A percentile compares a stretch with the other conserved stretches of the same genome.
Evolutionary conservation across 2,329 filamentous ascomycete species (phyloP).

Genomic region (Aspergillus niger): DNA sequence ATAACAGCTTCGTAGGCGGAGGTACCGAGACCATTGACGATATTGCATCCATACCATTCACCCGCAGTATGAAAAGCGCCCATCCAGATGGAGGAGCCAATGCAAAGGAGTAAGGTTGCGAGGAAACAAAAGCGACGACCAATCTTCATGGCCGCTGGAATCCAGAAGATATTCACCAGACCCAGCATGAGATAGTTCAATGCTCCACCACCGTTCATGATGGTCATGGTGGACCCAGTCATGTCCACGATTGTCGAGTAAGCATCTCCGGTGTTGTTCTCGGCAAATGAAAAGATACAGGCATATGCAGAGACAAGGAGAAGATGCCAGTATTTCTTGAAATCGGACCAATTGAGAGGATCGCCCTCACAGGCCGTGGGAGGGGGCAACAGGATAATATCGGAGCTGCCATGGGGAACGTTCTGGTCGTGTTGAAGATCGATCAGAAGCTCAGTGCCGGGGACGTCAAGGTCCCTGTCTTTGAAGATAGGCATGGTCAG

Average conservation of each 20-base stretch:
- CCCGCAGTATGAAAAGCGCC: slow-evolving; percentile 27
- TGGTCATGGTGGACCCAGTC: slow-evolving; percentile 39
- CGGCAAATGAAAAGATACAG: slow-evolving; percentile 44
- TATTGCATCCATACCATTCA: slow-evolving; percentile 37
- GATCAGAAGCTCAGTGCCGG: slow-evolving; percentile 3
- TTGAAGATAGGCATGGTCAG: background rate
- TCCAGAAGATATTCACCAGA: slow-evolving; percentile 46
- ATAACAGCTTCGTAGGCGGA: slow-evolving; percentile 42
- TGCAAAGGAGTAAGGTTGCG: slow-evolving; percentile 35
- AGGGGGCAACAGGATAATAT: slow-evolving; percentile 32
- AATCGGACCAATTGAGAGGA: slow-evolving; percentile 32
- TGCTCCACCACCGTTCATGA: slow-evolving; percentile 46
- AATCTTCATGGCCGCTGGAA: slow-evolving; percentile 35
- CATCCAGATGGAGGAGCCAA: slow-evolving; percentile 34
- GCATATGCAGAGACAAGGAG: slow-evolving; percentile 44
- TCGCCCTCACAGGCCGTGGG: slow-evolving; percentile 13
- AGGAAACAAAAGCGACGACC: slow-evolving; percentile 40
- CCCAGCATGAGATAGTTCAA: slow-evolving; percentile 45
- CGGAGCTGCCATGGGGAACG: slow-evolving; percentile 27
- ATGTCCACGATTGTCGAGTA: slow-evolving; percentile 44
- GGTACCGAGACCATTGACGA: background rate
- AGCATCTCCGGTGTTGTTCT: slow-evolving; percentile 45
- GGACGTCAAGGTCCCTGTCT: slow-evolving; percentile 1
- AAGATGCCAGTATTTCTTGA: slow-evolving; percentile 44
- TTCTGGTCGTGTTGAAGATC: background rate